Evolutionary conservation across 2,329 filamentous ascomycete species (phyloP), one percentile per base, ranked within the genome.

Genomic region (Sclerotinia borealis): DNA sequence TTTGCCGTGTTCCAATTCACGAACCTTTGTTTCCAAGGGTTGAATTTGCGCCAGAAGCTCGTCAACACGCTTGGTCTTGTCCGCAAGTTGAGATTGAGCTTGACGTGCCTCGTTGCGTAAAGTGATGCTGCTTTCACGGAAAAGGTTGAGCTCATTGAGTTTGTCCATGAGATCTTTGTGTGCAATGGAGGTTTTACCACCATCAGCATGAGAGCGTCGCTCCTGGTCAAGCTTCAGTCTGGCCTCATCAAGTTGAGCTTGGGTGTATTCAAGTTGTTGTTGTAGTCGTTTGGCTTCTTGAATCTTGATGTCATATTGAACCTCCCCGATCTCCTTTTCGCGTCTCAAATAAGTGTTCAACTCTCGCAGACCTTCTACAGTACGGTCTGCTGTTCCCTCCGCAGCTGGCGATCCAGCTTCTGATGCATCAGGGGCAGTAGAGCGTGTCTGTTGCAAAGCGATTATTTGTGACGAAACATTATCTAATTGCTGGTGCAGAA

Each of bases 291-390:
- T 96, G 61, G 86, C 83, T 76, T 99, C 95, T 71, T 96, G 91
- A 0, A 87, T 83, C 71, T 93, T 93, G 50, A 98, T 81, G 70
- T 97, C 93, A 71, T 92, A 90, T 72, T 98, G 93, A n/a, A 97
- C 91, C 70, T 99, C 93, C 10, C 97, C 84, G 68, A 99, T 98
- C 74, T 98, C 95, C 80, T 98, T 99, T 77, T 99, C 96, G 48
- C 92, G 89, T 51, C 93, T 89, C 66, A 99, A 80, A 75, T 95
- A 99, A 66, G 85, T 89, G 77, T 96, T 96, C 63, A 99, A 85
- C 72, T 98, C 93, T 66, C 95, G 90, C 11, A 96, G 84, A 60
- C 90, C 91, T 68, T 92, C 90, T 11, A 87, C 79, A 47, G 85
- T 86, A 41, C 85, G 80, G 58, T 85, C 81, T 5, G 84, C 78